Base-by-base conservation (phyloP, 2,329 filamentous ascomycete genomes). In the Cucurbitaria berberidis region DNA sequence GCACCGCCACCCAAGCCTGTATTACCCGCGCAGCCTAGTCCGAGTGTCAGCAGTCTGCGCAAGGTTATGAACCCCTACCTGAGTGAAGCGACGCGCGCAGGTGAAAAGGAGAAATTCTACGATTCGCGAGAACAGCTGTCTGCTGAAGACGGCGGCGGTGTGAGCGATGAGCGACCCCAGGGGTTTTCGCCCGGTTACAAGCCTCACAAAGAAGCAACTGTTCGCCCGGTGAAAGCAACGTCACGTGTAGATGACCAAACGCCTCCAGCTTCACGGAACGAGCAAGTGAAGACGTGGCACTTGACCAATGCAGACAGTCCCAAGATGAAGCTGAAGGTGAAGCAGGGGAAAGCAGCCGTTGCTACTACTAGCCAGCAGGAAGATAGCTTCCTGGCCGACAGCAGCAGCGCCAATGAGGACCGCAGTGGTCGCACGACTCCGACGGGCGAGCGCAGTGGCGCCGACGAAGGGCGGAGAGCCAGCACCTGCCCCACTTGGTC, bases 41-140 rank as follows among this genome's bases (percentile, higher is more conserved):
- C 80, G 7, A 73, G 90, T 15, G 85, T 89, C 32, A 95, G 89
- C 72, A 96, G 91, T 75, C 79, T 96, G 62, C 86, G 90, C 54
- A 85, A 90, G 75, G 89, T 90, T 46, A 96, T 96, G 91, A 89
- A 89, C 75, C 91, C 90, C 6, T 97, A 91, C 72, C 77, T 96
- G 18, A 70, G 60, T 49, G 72, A 75, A 36, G 51, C 63, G 26
- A 60, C 60, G 53, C 65, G 59, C 34, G 49, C 68, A 19, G 55
- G 41, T 15, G 62, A 72, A 22, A 58, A 48, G 24, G 62, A 72
- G 26, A 58, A 48, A 24, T 62, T 66, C 42, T 63, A 62, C 63
- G 71, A 67, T 55, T 66, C 52, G 54, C 71, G 48, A 21, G 67
- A 65, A 63, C 68, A 60, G 40, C 63, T 61, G 51, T 57, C 63